These are phyloP conservation scores for Verbascum thapsus DNA, from an alignment of 257 asterid species.

Conservation along the genomic window DNA sequence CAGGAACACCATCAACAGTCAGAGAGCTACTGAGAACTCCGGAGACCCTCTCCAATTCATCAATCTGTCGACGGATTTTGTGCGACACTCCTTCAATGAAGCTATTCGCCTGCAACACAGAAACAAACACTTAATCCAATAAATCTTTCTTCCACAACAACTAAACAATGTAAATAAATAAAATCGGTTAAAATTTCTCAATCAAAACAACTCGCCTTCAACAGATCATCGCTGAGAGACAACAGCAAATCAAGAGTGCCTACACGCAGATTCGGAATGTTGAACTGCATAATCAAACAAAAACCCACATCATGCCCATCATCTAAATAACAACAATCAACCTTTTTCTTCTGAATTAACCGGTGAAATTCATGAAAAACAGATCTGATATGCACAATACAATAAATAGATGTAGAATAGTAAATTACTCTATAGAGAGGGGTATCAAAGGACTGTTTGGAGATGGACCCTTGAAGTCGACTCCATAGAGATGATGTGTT, in stretches of 20 bases:
- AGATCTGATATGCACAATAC: conserved; percentile 32
- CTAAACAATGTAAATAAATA: conserved; percentile 22
- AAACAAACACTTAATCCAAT: conserved; percentile 9
- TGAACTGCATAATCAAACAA: conserved; percentile 57
- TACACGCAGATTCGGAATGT: conserved; percentile 88
- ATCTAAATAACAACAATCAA: conserved; percentile 1
- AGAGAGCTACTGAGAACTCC: conserved; percentile 79
- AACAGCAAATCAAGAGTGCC: conserved; percentile 84
- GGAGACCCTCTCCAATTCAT: conserved; percentile 84
- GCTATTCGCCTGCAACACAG: conserved; percentile 63
- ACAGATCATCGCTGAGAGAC: conserved; percentile 81
- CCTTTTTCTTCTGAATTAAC: background rate
- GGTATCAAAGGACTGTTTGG: conserved; percentile 88
- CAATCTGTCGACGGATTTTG: conserved; percentile 85
- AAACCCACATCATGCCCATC: conserved; percentile 11
- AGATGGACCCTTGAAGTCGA: conserved; percentile 87
- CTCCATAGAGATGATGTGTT: conserved; percentile 73
- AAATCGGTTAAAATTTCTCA: conserved; percentile 6
- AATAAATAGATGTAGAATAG: background rate
- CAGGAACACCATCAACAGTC: conserved; percentile 95
- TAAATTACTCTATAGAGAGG: conserved; percentile 77
- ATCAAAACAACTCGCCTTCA: conserved; percentile 53
- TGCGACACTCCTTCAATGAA: conserved; percentile 87
- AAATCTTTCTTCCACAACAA: conserved; percentile 6
- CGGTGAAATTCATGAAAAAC: background rate